phyloP scores from a whole-genome alignment of 495 filamentous ascomycete species.

The Penicillium turbatum region DNA sequence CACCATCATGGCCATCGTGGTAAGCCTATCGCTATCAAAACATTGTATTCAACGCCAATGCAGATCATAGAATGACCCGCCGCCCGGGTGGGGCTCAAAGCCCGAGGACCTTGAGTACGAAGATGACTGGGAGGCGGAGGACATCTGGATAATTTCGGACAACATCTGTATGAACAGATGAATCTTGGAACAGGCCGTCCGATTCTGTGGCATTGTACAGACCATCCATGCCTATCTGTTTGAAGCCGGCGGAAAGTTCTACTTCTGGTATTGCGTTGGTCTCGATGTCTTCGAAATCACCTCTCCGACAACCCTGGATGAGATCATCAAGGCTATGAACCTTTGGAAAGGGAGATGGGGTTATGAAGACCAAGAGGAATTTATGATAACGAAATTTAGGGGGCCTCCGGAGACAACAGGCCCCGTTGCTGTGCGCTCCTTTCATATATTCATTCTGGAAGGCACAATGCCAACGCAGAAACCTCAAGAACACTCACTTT shows the following conservation, averaged over 20 bases:
- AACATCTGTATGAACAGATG: neutral
- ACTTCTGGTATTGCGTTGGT: neutral
- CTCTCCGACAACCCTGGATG: neutral
- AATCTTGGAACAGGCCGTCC: conserved; percentile 5
- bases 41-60: too few species aligned
- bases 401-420: too few species aligned
- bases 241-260: conserved; percentile 9
- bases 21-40: too few species aligned
- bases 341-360: neutral
- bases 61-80: conserved; percentile 7
- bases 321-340: conserved; percentile 1
- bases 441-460: neutral
- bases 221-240: conserved; percentile 1
- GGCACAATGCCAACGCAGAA: neutral
- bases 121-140: conserved; percentile 8
- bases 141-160: conserved; percentile 1
- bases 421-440: neutral
- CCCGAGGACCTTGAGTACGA: conserved; percentile 5
- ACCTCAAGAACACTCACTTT: neutral
- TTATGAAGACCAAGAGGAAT: neutral
- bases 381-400: neutral
- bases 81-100: conserved; percentile 11
- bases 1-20: too few species aligned
- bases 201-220: conserved; percentile 6
- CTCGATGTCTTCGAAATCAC: neutral